Evolutionary conservation across 176 grass and related monocot species (phyloP).

Genomic region (Oryza longistaminata): DNA sequence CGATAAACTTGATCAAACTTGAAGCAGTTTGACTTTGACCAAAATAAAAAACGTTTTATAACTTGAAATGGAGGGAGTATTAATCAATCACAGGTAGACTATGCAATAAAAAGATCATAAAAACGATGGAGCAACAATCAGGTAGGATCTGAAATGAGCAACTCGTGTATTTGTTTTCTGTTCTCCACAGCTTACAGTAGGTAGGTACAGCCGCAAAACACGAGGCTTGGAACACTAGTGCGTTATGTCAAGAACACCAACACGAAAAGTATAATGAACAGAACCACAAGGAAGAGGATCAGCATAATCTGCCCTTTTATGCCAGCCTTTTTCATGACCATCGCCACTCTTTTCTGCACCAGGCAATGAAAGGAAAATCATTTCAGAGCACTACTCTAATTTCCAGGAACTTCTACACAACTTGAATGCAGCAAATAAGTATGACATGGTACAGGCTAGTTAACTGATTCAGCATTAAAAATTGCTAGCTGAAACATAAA

Average conservation of each 20-base stretch:
- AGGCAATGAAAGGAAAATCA: background rate
- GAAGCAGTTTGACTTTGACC: no score
- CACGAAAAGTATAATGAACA: slow-evolving; percentile 95
- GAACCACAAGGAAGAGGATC: slow-evolving; percentile 73
- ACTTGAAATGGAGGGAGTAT: no score
- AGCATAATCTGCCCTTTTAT: slow-evolving; percentile 86
- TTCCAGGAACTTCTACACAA: background rate
- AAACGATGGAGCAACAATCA: background rate
- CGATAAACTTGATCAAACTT: no score
- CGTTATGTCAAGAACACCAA: slow-evolving; percentile 76
- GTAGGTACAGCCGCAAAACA: background rate
- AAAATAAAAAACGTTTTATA: no score
- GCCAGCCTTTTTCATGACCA: slow-evolving; percentile 93
- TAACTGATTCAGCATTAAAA: background rate
- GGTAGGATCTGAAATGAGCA: background rate
- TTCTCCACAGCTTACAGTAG: slow-evolving; percentile 20
- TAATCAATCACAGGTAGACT: no score
- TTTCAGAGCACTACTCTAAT: background rate
- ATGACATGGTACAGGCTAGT: background rate
- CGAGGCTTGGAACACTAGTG: background rate
- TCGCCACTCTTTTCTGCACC: slow-evolving; percentile 84
- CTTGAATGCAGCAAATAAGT: background rate
- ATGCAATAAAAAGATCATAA: background rate
- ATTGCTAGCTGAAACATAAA: background rate
- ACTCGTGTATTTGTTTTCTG: slow-evolving; percentile 1